Conservation (phyloP, 164 flowering plant genomes). For the Piper betle region DNA sequence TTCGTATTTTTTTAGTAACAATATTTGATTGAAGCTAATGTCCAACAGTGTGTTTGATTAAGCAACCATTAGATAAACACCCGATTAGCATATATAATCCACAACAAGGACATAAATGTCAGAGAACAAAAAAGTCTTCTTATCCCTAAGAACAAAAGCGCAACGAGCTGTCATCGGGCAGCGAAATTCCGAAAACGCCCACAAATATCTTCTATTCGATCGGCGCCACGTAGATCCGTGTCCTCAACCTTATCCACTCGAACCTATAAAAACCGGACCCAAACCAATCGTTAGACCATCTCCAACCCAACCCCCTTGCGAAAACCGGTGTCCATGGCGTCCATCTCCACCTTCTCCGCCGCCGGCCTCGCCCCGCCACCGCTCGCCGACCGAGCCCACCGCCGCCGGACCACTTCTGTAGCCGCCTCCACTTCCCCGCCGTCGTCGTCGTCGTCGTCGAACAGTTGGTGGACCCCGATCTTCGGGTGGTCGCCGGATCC, state of each 20-base stretch:
- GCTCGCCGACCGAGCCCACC: constrained; percentile 7
- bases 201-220: neutral
- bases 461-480: constrained; percentile 63
- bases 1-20: too few species aligned
- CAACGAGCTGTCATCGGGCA: neutral
- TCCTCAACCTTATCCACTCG: neutral
- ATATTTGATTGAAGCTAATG: too few species aligned
- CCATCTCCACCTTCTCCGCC: constrained; percentile 17
- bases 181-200: neutral
- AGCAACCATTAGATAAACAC: too few species aligned
- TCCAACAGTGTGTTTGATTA: too few species aligned
- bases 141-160: neutral
- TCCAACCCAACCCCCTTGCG: too few species aligned
- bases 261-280: neutral
- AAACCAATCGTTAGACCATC: neutral
- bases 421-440: neutral
- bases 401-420: constrained; percentile 13
- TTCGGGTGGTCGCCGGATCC: constrained; percentile 66
- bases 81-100: too few species aligned
- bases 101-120: neutral
- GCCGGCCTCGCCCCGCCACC: constrained; percentile 21
- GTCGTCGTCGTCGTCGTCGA: constrained; percentile 7
- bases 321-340: constrained; percentile 17
- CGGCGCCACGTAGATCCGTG: neutral
- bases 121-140: too few species aligned